phyloP scores from a whole-genome alignment of 2,329 filamentous ascomycete species.

The Scedosporium minutisporum region DNA sequence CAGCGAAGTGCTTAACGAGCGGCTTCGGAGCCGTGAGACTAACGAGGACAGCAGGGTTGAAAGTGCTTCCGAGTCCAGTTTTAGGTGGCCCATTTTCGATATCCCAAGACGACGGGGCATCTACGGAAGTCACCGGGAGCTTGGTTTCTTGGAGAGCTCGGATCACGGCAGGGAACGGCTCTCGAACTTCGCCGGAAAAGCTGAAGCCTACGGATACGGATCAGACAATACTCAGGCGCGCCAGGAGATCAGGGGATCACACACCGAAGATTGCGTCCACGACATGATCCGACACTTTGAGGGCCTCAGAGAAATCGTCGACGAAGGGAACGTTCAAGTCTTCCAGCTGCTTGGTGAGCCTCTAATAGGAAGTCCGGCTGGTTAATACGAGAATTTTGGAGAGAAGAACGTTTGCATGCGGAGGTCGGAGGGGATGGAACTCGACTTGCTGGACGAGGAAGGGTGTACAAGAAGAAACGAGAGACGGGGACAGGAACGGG shows the following conservation, averaged over 20 bases:
- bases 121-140: constrained; percentile 75
- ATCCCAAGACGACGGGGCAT: constrained; percentile 91
- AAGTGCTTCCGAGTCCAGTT: constrained; percentile 67
- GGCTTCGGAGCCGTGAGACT: constrained; percentile 93
- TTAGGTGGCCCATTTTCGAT: constrained; percentile 77
- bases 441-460: not conserved
- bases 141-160: constrained; percentile 61
- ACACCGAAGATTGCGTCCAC: constrained; percentile 88
- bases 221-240: constrained; percentile 6
- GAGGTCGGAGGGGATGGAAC: not conserved
- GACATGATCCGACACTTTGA: constrained; percentile 65
- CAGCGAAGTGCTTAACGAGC: constrained; percentile 70
- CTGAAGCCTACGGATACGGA: constrained; percentile 57
- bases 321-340: constrained; percentile 77
- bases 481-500: not conserved
- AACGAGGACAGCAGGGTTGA: constrained; percentile 71
- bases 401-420: not conserved
- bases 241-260: constrained; percentile 14
- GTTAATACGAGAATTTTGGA: not conserved
- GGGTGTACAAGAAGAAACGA: not conserved
- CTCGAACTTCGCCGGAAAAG: constrained; percentile 84
- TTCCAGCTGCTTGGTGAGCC: constrained; percentile 74
- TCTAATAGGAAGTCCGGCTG: constrained; percentile 33
- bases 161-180: constrained; percentile 81
- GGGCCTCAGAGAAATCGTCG: constrained; percentile 61